Conservation (phyloP, 768 basidiomycete genomes). For the Leccinum broughii region DNA sequence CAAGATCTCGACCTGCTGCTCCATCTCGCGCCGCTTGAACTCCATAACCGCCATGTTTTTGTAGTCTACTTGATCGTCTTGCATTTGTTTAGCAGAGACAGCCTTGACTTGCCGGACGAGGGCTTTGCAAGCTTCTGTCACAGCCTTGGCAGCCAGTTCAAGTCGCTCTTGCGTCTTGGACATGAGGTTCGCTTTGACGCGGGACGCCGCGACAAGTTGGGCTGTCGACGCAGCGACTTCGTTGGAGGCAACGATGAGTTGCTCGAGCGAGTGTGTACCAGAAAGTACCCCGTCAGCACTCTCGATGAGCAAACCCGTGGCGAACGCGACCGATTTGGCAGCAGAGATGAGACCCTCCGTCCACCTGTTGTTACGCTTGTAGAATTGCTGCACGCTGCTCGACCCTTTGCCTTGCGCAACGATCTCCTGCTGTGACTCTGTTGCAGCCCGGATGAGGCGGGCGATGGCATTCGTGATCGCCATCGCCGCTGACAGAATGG, state of each 20-base stretch:
- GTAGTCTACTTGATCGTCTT: constrained; percentile 81
- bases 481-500: constrained; percentile 90
- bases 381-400: constrained; percentile 92
- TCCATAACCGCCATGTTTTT: constrained; percentile 91
- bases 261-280: constrained; percentile 95
- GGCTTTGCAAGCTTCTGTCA: constrained; percentile 95
- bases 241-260: constrained; percentile 99
- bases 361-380: constrained; percentile 99
- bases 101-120: constrained; percentile 97
- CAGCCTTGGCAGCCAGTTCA: constrained; percentile 95
- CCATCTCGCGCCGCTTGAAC: constrained; percentile 98
- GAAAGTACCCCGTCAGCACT: constrained; percentile 97
- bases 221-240: constrained; percentile 97
- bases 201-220: constrained; percentile 96
- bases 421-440: constrained; percentile 97
- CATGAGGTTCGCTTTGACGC: constrained; percentile 98
- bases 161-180: constrained; percentile 97
- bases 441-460: constrained; percentile 93
- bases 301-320: constrained; percentile 93
- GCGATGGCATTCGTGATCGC: constrained; percentile 96
- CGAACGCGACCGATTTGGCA: constrained; percentile 96
- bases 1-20: constrained; percentile 98
- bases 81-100: constrained; percentile 78
- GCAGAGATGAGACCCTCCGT: constrained; percentile 99
- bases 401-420: constrained; percentile 94